These are phyloP conservation scores for Fusarium multiceps DNA, from an alignment of 2,329 filamentous ascomycete species.

Conservation along the genomic window DNA sequence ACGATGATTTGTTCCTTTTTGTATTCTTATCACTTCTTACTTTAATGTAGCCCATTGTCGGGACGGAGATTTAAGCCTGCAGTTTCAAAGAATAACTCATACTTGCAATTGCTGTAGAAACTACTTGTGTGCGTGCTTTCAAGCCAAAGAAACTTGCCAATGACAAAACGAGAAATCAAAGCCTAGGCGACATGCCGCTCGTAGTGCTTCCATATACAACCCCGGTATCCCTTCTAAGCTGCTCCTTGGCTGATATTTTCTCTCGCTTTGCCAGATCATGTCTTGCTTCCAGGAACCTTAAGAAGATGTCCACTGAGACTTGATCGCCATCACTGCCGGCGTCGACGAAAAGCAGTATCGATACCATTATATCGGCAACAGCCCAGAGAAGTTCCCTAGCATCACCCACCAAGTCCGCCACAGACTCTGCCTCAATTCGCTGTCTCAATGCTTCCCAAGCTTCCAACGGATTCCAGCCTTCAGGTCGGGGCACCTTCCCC, in stretches of 20 bases:
- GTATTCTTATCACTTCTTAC: not conserved
- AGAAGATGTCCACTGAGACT: conserved; percentile 54
- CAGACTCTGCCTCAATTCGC: conserved; percentile 50
- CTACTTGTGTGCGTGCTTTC: not conserved
- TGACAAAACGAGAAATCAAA: conserved; percentile 27
- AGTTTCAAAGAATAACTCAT: not conserved
- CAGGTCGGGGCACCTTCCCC: conserved; percentile 40
- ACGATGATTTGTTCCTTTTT: not conserved
- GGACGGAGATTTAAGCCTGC: not conserved
- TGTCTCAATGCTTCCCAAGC: conserved; percentile 56
- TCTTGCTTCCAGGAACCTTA: conserved; percentile 53
- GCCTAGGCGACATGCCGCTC: conserved; percentile 32
- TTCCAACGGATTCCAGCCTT: conserved; percentile 47
- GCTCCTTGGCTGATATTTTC: conserved; percentile 39
- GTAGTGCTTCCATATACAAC: conserved; percentile 52
- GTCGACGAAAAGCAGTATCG: conserved; percentile 57
- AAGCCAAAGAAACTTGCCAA: not conserved
- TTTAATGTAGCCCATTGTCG: not conserved
- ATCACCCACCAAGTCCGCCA: conserved; percentile 57
- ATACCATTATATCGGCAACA: conserved; percentile 58
- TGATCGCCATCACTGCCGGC: conserved; percentile 51
- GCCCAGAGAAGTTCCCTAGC: conserved; percentile 59
- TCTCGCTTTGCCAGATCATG: conserved; percentile 28
- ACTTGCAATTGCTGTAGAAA: not conserved
- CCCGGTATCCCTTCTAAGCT: conserved; percentile 48